Evolutionary conservation across 257 asterid genomes (phyloP).

Genomic region (Prunella vulgaris): DNA sequence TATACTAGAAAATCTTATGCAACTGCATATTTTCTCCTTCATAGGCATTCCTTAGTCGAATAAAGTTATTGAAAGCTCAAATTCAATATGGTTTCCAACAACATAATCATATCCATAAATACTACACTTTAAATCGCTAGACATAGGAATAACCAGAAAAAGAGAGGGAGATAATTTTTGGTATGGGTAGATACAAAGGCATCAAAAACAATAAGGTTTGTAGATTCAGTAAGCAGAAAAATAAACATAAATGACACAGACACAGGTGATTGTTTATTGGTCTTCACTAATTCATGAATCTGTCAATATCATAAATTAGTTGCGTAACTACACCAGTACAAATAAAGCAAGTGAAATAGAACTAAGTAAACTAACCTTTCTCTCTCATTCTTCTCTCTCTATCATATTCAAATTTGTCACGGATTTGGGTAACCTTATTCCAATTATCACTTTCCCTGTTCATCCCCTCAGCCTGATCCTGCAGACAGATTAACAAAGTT

Average conservation of each 20-base stretch:
- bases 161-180: too few species aligned
- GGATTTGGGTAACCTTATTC: conserved; percentile 69
- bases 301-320: conserved; percentile 9
- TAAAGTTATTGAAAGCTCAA: neutral
- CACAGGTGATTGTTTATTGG: neutral
- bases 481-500: conserved; percentile 26
- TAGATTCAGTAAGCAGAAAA: too few species aligned
- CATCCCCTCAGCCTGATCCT: conserved; percentile 52
- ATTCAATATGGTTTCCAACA: neutral
- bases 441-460: conserved; percentile 43
- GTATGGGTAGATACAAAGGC: too few species aligned
- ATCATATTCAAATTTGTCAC: conserved; percentile 91
- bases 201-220: too few species aligned
- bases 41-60: neutral
- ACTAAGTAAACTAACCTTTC: conserved; percentile 50
- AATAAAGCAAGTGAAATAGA: conserved; percentile 5
- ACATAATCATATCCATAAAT: too few species aligned
- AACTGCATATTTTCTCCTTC: neutral
- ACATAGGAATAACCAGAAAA: too few species aligned
- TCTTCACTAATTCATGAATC: neutral
- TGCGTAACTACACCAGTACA: conserved; percentile 1
- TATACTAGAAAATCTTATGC: neutral
- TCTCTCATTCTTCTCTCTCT: conserved; percentile 88
- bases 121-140: too few species aligned
- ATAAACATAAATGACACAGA: too few species aligned